Conservation (phyloP, 257 asterid genomes). For the Haberlea rhodopensis region DNA sequence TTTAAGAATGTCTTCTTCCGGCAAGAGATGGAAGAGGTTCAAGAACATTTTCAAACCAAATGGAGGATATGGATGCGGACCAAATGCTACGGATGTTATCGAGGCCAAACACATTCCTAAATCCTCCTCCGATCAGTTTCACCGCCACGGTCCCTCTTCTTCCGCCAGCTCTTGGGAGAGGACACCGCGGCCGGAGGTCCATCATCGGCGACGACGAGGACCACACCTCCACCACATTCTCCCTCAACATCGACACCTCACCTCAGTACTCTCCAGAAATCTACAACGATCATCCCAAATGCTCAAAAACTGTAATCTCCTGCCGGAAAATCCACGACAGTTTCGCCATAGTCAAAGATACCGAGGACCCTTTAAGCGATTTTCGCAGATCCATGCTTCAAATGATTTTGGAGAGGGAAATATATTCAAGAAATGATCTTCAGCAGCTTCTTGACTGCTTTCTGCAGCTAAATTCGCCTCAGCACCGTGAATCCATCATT, state of each 20-base stretch:
- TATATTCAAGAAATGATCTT: constrained; percentile 46
- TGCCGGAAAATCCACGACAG: constrained; percentile 43
- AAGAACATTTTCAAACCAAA: constrained; percentile 34
- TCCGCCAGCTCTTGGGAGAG: constrained; percentile 29
- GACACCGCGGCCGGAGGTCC: constrained; percentile 16
- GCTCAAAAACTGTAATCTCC: constrained; percentile 9
- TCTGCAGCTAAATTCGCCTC: constrained; percentile 52
- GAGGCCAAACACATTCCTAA: constrained; percentile 38
- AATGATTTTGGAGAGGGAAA: constrained; percentile 62
- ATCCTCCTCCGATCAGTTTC: constrained; percentile 16
- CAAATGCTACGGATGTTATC: constrained; percentile 37
- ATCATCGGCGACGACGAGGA: constrained; percentile 23
- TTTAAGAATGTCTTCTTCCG: constrained; percentile 22
- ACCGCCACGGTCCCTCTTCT: constrained; percentile 26
- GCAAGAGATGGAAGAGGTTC: constrained; percentile 35
- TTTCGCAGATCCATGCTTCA: constrained; percentile 75
- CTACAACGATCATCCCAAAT: not conserved
- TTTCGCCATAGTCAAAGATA: constrained; percentile 59
- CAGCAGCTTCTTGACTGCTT: constrained; percentile 67
- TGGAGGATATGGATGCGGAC: constrained; percentile 50
- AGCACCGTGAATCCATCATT: constrained; percentile 56
- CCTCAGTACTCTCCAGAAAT: no score
- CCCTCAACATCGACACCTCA: constrained; percentile 29
- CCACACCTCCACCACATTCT: constrained; percentile 33
- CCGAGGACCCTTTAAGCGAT: constrained; percentile 67